Base-by-base conservation (phyloP, 768 basidiomycete species). In the Amanita brunnescens region DNA sequence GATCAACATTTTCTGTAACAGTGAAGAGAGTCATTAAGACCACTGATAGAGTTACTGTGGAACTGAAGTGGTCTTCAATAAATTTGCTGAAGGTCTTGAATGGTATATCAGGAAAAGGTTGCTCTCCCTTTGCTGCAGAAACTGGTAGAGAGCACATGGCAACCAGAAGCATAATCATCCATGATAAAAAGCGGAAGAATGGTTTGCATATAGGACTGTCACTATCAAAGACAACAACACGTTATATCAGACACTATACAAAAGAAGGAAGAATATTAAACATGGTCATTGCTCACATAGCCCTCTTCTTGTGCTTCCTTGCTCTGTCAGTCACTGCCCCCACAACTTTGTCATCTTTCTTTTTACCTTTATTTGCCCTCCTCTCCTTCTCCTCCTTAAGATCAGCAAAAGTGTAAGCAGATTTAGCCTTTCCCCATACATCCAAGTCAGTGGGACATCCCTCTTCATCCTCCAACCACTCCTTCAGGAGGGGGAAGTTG, bases 51-150 rank as follows among this genome's bases (percentile, higher is more conserved):
- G 49, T 43, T 12, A 51, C 38, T 7, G 24, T 35, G n/a, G 48
- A 41, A 9, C 18, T 39, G 23, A 49, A 49, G 16, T 35, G 13
- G 6, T 49, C 8, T 13, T 39, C 35, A 42, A 51, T 18, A 51
- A 51, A 51, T 42, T 41, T 33, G 18, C 13, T 42, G 40, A 51
- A 51, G 4, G 32, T 45, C 20, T 23, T 42, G 39, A 49, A 54
- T 24, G 38, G 20, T 2, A 54, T 34, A 34, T 54, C 47, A 21
- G 47, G 52, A 18, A 54, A 54, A 33, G 52, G 30, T 37, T 21
- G 12, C 18, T 53, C 21, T n/a, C 30, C 37, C 37, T n/a, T 26
- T 47, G 47, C 47, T 34, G 47, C 20, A 38, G 21, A 3, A 21
- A 24, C 47, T 7, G 29, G 32, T 3, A 30, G 6, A 47, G 5